Conservation (phyloP, 306 rosid species). For the Echinosophora koreensis region DNA sequence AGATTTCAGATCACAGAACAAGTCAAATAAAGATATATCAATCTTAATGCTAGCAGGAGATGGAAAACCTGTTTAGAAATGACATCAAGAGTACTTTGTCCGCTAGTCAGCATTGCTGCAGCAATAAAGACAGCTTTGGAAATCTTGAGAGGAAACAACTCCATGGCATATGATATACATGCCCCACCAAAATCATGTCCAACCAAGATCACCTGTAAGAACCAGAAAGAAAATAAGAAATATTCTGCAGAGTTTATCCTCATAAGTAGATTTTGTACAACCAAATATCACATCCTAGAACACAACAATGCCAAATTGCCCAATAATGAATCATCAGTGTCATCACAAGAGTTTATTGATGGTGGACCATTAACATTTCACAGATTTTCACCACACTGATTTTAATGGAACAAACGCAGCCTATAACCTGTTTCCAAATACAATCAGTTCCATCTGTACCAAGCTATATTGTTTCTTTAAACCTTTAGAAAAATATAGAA, state of each 20-base stretch:
- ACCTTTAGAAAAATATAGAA: neutral
- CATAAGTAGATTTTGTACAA: slow-evolving; percentile 14
- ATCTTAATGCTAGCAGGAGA: slow-evolving; percentile 34
- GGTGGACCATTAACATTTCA: slow-evolving; percentile 3
- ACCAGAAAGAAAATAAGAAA: slow-evolving; percentile 37
- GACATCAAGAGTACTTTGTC: slow-evolving; percentile 88
- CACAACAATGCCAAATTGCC: slow-evolving; percentile 14
- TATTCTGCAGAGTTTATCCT: slow-evolving; percentile 3
- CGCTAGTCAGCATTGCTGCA: slow-evolving; percentile 85
- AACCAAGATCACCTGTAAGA: slow-evolving; percentile 84
- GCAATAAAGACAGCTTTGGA: slow-evolving; percentile 90
- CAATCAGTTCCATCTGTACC: neutral
- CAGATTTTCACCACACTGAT: neutral
- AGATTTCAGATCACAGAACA: slow-evolving; percentile 13
- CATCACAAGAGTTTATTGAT: neutral
- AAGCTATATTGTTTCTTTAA: slow-evolving; percentile 4
- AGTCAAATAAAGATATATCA: slow-evolving; percentile 33
- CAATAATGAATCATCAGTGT: slow-evolving; percentile 14
- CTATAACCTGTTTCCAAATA: slow-evolving; percentile 24
- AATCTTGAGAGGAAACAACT: slow-evolving; percentile 75
- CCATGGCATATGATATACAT: slow-evolving; percentile 91
- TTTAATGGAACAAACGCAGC: neutral
- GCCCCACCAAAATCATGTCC: slow-evolving; percentile 99
- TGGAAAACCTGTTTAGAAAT: slow-evolving; percentile 84
- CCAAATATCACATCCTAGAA: slow-evolving; percentile 19